Percentiles rank a stretch among this genome's conserved stretches.
Evolutionary conservation across 441 rosid species (phyloP).

Genomic region (Erodium texanum): DNA sequence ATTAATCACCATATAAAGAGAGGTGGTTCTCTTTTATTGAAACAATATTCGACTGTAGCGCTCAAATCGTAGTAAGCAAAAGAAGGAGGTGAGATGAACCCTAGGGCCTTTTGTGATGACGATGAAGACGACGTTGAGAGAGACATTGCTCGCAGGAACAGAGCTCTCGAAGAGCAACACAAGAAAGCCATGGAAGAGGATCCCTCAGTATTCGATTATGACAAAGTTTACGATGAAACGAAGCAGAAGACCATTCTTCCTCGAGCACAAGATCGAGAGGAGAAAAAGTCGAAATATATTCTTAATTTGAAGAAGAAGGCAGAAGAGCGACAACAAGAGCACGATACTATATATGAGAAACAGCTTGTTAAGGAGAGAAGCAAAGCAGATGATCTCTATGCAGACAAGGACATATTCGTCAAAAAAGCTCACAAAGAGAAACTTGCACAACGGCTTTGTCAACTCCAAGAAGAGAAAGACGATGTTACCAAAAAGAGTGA

Average conservation of each 20-base stretch:
- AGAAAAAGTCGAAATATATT: constrained; percentile 75
- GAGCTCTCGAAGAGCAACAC: constrained; percentile 71
- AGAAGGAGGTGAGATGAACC: too few species aligned
- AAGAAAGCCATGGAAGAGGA: constrained; percentile 82
- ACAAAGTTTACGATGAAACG: constrained; percentile 79
- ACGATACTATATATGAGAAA: constrained; percentile 65
- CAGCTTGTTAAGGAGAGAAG: constrained; percentile 82
- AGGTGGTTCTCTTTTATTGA: too few species aligned
- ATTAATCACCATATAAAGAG: too few species aligned
- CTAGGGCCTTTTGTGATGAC: constrained; percentile 43
- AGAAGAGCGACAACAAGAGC: constrained; percentile 54
- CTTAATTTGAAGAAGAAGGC: constrained; percentile 55
- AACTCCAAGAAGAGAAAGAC: constrained; percentile 74
- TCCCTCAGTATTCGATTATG: constrained; percentile 78
- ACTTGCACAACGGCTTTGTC: constrained; percentile 75
- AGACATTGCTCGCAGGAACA: constrained; percentile 71
- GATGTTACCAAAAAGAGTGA: constrained; percentile 91
- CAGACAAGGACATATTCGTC: constrained; percentile 74
- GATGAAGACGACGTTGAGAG: constrained; percentile 61
- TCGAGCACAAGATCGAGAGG: constrained; percentile 45
- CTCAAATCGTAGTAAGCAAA: too few species aligned
- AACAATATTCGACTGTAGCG: too few species aligned
- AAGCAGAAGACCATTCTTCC: constrained; percentile 53
- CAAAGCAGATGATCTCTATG: constrained; percentile 75
- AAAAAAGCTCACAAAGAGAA: constrained; percentile 68